Percentiles rank a stretch among this genome's conserved stretches.
These are phyloP conservation scores for Aspergillus mulundensis DNA, from an alignment of 495 filamentous ascomycete genomes.

Conservation along the genomic window DNA sequence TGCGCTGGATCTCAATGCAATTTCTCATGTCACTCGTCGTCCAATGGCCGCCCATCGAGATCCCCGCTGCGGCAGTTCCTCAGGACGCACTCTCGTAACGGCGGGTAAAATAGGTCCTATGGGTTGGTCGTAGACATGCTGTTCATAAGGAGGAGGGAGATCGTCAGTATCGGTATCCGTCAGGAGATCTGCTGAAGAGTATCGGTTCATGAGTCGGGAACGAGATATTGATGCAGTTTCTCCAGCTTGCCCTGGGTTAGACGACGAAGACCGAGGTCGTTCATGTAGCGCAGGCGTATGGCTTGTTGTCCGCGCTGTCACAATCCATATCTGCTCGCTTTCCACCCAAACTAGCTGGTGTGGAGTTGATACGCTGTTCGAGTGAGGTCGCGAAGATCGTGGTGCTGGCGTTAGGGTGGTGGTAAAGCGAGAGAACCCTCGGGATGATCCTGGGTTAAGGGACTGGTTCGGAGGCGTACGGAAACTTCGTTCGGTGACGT, in stretches of 20 bases:
- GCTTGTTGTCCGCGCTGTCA: constrained; percentile 1
- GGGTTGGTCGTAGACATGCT: constrained; percentile 18
- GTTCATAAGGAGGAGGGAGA: constrained; percentile 20
- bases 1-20: background rate
- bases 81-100: background rate
- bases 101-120: constrained; percentile 1
- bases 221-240: background rate
- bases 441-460: background rate
- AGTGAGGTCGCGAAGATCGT: background rate
- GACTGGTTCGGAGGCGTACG: background rate
- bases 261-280: background rate
- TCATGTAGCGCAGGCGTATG: background rate
- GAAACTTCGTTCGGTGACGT: background rate
- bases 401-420: background rate
- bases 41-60: constrained; percentile 22
- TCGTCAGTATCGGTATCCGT: background rate
- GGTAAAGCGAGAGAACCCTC: background rate
- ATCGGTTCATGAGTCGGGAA: constrained; percentile 3
- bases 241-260: background rate
- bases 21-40: constrained; percentile 5
- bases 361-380: constrained; percentile 2
- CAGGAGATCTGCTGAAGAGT: background rate
- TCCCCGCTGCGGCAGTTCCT: background rate
- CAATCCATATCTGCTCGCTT: constrained; percentile 19
- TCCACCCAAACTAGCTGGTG: constrained; percentile 24